phyloP scores from a whole-genome alignment of 495 filamentous ascomycete species.

The Lophiotrema nucula region DNA sequence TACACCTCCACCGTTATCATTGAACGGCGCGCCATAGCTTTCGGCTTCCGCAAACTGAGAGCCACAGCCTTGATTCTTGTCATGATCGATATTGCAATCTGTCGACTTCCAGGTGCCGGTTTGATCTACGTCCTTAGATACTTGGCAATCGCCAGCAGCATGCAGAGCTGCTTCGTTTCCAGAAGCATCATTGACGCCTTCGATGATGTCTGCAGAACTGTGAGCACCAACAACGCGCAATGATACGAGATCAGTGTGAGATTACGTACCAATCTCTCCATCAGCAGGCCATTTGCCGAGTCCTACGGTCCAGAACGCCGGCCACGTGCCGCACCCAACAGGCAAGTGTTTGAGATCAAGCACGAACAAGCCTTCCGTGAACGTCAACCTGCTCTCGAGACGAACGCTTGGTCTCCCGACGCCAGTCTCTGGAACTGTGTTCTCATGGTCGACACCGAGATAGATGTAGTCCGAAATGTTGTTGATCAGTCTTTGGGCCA shows the following conservation, averaged over 20 bases:
- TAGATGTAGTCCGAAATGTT: constrained; percentile 30
- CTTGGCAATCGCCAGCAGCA: constrained; percentile 9
- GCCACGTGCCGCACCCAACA: constrained; percentile 40
- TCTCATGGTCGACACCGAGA: constrained; percentile 39
- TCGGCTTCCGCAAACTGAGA: constrained; percentile 6
- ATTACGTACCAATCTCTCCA: constrained; percentile 63
- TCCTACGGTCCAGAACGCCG: constrained; percentile 28
- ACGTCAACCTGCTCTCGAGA: constrained; percentile 39
- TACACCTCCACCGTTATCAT: constrained; percentile 54
- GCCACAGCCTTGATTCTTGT: constrained; percentile 23
- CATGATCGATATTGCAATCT: constrained; percentile 20
- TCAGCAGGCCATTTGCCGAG: constrained; percentile 65
- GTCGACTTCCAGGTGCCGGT: constrained; percentile 12
- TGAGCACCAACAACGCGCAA: no score
- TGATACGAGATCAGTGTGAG: no score
- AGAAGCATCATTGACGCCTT: constrained; percentile 38
- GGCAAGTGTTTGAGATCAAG: constrained; percentile 44
- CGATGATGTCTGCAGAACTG: constrained; percentile 63
- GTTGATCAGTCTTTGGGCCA: constrained; percentile 29
- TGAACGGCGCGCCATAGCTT: constrained; percentile 59
- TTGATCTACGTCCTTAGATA: constrained; percentile 2
- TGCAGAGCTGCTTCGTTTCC: constrained; percentile 20
- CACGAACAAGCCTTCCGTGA: constrained; percentile 41
- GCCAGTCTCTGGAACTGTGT: constrained; percentile 12
- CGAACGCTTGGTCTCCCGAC: constrained; percentile 42